Conservation (phyloP, 495 filamentous ascomycete genomes). For the Daldinia concentrica region DNA sequence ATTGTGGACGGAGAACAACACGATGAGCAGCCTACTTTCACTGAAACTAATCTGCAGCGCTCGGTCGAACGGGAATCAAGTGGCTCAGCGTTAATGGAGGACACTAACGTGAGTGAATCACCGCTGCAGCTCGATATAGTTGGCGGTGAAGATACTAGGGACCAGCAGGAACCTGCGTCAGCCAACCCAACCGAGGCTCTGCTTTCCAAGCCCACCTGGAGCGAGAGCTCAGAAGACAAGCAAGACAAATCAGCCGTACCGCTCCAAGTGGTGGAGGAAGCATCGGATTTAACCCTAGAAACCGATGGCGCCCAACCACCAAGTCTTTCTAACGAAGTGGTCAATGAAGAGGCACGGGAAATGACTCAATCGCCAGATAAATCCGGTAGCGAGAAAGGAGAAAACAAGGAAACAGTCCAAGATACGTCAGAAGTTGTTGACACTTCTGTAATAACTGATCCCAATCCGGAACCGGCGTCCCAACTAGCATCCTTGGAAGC, state of each 20-base stretch:
- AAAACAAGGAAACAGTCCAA: conserved; percentile 40
- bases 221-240: conserved; percentile 23
- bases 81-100: conserved; percentile 25
- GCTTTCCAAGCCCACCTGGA: conserved; percentile 16
- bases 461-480: not conserved
- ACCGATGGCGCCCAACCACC: conserved; percentile 17
- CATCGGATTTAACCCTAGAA: conserved; percentile 1
- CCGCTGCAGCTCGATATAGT: conserved; percentile 31
- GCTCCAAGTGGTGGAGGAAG: conserved; percentile 19
- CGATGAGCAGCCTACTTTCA: conserved; percentile 21
- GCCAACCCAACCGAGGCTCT: conserved; percentile 18
- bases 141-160: conserved; percentile 31
- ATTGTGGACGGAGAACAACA: conserved; percentile 24
- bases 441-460: not conserved
- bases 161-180: conserved; percentile 26
- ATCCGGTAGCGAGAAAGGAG: conserved; percentile 38
- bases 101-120: conserved; percentile 34
- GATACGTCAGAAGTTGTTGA: conserved; percentile 28
- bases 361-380: conserved; percentile 12
- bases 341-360: conserved; percentile 19
- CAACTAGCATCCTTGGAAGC: conserved; percentile 7
- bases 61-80: conserved; percentile 26
- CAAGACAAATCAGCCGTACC: conserved; percentile 26
- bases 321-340: conserved; percentile 14
- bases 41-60: conserved; percentile 23